Percentiles rank a stretch among this genome's conserved stretches.
phyloP scores from a whole-genome alignment of 2,329 filamentous ascomycete species.

The Fusarium sororula region DNA sequence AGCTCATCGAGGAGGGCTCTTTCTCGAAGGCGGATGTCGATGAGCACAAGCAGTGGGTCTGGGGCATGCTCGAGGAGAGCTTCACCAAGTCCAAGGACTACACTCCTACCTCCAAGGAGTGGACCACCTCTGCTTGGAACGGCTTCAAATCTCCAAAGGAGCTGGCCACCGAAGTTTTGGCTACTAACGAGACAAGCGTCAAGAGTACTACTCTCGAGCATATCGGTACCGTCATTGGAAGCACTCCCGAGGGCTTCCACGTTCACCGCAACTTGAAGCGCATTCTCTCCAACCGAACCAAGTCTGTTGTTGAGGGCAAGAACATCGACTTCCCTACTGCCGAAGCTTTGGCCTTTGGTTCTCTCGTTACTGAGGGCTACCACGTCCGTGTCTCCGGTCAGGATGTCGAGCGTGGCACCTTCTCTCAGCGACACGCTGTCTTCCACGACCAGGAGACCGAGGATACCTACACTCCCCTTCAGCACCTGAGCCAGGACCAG shows the following conservation, averaged over 20 bases:
- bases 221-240: conserved; percentile 83
- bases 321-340: conserved; percentile 98
- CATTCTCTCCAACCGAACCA: conserved; percentile 88
- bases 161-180: conserved; percentile 90
- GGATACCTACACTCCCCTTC: conserved; percentile 89
- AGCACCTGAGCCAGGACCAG: conserved; percentile 89
- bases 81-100: conserved; percentile 98
- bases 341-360: conserved; percentile 93
- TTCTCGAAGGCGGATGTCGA: conserved; percentile 98
- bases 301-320: conserved; percentile 90
- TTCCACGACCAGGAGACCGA: conserved; percentile 98
- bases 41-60: conserved; percentile 99
- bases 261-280: conserved; percentile 97
- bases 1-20: conserved; percentile 89
- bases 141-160: conserved; percentile 99
- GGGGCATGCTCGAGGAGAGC: conserved; percentile 98
- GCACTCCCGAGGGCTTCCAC: conserved; percentile 83
- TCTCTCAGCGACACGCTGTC: conserved; percentile 96
- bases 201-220: conserved; percentile 77
- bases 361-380: conserved; percentile 90
- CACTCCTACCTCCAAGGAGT: conserved; percentile 94
- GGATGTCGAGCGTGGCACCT: conserved; percentile 99
- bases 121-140: conserved; percentile 99
- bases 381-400: conserved; percentile 98
- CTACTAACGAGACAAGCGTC: conserved; percentile 88